These are phyloP conservation scores for Inonotus hispidus DNA, from an alignment of 1,284 basidiomycete species.

Conservation along the genomic window DNA sequence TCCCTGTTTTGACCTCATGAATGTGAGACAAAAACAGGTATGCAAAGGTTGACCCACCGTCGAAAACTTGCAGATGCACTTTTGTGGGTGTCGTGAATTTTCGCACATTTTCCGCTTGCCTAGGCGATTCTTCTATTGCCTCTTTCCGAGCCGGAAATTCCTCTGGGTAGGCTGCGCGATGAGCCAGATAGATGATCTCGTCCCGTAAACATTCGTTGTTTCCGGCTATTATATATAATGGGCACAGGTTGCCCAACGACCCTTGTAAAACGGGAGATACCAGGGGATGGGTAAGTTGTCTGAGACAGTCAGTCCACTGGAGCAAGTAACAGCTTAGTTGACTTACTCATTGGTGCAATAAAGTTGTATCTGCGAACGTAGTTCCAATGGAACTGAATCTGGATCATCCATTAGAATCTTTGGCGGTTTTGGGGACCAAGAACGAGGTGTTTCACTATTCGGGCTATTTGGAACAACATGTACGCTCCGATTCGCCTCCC, in stretches of 20 bases:
- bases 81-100: slow-evolving; percentile 65
- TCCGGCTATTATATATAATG: slow-evolving; percentile 74
- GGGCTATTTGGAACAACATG: neutral
- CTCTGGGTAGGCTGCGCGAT: slow-evolving; percentile 76
- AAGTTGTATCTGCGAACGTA: slow-evolving; percentile 70
- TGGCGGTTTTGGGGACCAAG: slow-evolving; percentile 52
- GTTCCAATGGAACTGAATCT: slow-evolving; percentile 40
- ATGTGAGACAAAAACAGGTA: no score
- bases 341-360: slow-evolving; percentile 74
- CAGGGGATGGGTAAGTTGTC: slow-evolving; percentile 75
- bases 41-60: slow-evolving; percentile 36
- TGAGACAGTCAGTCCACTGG: slow-evolving; percentile 24
- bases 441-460: slow-evolving; percentile 32
- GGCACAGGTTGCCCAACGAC: slow-evolving; percentile 79
- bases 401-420: slow-evolving; percentile 54
- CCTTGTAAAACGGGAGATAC: slow-evolving; percentile 74
- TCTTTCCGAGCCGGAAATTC: slow-evolving; percentile 62
- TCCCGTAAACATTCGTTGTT: slow-evolving; percentile 79
- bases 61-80: slow-evolving; percentile 73
- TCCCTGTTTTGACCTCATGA: slow-evolving; percentile 31
- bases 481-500: slow-evolving; percentile 1
- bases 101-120: slow-evolving; percentile 50
- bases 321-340: neutral
- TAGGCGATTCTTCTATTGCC: slow-evolving; percentile 38
- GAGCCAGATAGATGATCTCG: slow-evolving; percentile 78